phyloP scores from a whole-genome alignment of 2,329 filamentous ascomycete species.

The Colletotrichum higginsianum region DNA sequence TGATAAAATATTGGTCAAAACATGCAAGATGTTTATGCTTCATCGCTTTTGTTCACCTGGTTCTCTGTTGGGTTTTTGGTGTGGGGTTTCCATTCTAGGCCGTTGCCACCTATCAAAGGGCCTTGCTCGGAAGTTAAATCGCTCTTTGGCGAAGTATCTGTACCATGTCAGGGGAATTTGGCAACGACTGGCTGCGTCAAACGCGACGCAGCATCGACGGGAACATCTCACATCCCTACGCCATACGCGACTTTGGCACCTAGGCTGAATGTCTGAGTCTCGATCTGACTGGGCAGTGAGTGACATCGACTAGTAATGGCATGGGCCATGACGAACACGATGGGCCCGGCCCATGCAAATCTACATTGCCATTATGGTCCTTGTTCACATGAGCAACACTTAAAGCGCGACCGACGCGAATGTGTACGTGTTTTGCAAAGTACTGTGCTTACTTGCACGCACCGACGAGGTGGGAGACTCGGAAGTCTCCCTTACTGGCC shows the following conservation, averaged over 20 bases:
- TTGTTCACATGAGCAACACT: background rate
- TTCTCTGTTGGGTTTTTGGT: background rate
- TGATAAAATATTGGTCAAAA: background rate
- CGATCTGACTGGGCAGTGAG: background rate
- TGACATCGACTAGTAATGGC: background rate
- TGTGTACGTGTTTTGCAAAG: background rate
- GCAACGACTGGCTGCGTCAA: background rate
- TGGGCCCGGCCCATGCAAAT: background rate
- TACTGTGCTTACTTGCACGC: background rate
- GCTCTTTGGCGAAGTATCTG: background rate
- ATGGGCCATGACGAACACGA: background rate
- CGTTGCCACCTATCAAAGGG: background rate
- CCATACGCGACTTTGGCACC: background rate
- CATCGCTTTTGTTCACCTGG: background rate
- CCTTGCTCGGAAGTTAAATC: background rate
- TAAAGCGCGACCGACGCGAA: background rate
- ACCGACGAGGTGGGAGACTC: background rate
- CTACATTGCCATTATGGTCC: background rate
- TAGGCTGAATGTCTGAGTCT: background rate
- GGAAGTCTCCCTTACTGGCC: background rate
- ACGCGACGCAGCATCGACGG: constrained; percentile 1
- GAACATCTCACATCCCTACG: background rate
- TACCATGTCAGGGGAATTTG: background rate
- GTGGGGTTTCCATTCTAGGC: background rate
- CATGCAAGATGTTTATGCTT: background rate